phyloP scores from a whole-genome alignment of 805 yeast species.

The Wickerhamomyces ciferrii region DNA sequence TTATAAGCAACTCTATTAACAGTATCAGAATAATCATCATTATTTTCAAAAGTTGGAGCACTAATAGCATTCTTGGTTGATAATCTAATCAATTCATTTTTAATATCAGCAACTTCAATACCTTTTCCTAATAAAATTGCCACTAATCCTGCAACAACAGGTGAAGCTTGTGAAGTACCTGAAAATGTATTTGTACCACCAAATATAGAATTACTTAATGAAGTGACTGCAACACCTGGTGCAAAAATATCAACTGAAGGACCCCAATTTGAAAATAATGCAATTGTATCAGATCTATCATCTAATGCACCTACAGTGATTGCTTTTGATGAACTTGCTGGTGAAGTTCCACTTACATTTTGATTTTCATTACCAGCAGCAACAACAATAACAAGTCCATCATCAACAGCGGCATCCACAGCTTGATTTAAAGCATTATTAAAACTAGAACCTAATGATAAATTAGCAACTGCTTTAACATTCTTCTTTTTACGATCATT shows the following conservation, averaged over 20 bases:
- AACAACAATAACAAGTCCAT: slow-evolving; percentile 62
- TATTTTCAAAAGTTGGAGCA: slow-evolving; percentile 27
- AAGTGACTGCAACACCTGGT: slow-evolving; percentile 60
- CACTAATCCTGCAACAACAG: slow-evolving; percentile 57
- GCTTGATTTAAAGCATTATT: slow-evolving; percentile 64
- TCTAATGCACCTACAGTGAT: slow-evolving; percentile 83
- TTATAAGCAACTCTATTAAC: slow-evolving; percentile 48
- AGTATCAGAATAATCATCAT: slow-evolving; percentile 29
- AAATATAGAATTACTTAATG: slow-evolving; percentile 37
- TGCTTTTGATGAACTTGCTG: slow-evolving; percentile 65
- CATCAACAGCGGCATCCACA: slow-evolving; percentile 58
- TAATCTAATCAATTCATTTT: slow-evolving; percentile 27
- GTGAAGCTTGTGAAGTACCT: slow-evolving; percentile 76
- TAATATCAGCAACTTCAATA: slow-evolving; percentile 28
- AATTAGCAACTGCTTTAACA: slow-evolving; percentile 46
- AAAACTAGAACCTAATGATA: slow-evolving; percentile 68
- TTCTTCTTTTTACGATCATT: slow-evolving; percentile 42
- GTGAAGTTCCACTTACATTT: slow-evolving; percentile 73
- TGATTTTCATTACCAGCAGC: slow-evolving; percentile 81
- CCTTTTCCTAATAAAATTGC: slow-evolving; percentile 43
- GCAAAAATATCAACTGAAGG: slow-evolving; percentile 77
- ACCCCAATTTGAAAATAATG: slow-evolving; percentile 82
- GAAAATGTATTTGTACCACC: slow-evolving; percentile 31
- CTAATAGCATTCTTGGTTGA: slow-evolving; percentile 35
- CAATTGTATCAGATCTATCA: slow-evolving; percentile 58